Evolutionary conservation across 352 stramenopile genomes (phyloP), one percentile per base, ranked within the genome.

Genomic region (Globisporangium uncinulatum): DNA sequence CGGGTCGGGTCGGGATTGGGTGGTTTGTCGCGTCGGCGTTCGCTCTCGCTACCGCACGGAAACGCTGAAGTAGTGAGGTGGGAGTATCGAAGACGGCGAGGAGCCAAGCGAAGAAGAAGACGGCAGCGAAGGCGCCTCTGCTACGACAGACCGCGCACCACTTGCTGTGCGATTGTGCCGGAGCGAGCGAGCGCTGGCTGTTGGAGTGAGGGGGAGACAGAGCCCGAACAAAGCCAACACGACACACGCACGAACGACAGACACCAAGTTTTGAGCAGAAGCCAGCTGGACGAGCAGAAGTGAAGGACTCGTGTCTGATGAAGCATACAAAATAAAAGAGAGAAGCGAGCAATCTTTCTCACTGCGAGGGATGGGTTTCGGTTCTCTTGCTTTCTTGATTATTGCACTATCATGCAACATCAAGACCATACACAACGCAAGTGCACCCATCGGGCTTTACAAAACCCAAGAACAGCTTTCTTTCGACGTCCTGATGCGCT

Each of bases 401-500:
- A 46, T 46, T n/a, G 6, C 42, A 46, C 42, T 46, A 46, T 19
- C 0, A n/a, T 4, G 1, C 2, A 3, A 24, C 24, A 29, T 1
- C 24, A 1, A 1, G 24, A 29, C 24, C 24, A 29, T 29, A 29
- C 24, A 29, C 24, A 29, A 29, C 24, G 24, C 24, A 29, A 29
- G 24, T 29, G 24, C 24, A 29, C 24, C 24, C 24, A 29, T 29
- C 24, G 24, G 24, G 24, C 24, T 29, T 29, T 29, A 45, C 41
- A 21, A 13, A 29, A 6, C 8, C 42, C 42, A 20, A 20, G 42
- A 14, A 8, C 42, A 20, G 6, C 42, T 24, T 46, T 46, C 42
- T 46, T 46, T 46, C 42, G 17, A 21, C 31, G 13, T 29, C 24
- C 24, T 29, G 24, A 29, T 4, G 24, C 1, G 31, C 59, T 83